A percentile compares a stretch with the other conserved stretches of the same genome.
Conservation (phyloP, 129 eudicot species). For the Escallonia rubra region DNA sequence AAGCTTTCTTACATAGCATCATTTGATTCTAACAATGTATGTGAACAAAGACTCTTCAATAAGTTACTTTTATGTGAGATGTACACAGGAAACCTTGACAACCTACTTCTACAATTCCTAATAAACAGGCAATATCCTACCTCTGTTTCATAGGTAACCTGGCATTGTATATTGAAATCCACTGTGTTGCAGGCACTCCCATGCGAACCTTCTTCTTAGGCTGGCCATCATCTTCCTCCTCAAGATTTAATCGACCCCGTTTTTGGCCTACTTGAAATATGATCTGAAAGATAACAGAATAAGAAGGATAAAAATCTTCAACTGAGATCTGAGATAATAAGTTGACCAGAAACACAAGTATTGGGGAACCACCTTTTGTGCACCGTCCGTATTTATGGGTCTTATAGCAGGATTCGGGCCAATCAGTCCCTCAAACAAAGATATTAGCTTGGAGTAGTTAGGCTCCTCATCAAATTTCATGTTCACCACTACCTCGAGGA, state of each 20-base stretch:
- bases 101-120: no score
- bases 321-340: not conserved
- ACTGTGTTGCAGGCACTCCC: constrained; percentile 84
- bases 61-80: no score
- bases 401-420: constrained; percentile 66
- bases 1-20: no score
- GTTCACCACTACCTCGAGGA: constrained; percentile 66
- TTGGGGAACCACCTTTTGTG: constrained; percentile 60
- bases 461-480: constrained; percentile 93
- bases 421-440: constrained; percentile 61
- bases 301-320: not conserved
- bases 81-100: no score
- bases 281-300: constrained; percentile 26
- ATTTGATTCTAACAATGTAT: no score
- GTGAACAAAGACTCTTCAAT: no score
- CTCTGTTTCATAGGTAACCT: constrained; percentile 84
- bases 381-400: constrained; percentile 83
- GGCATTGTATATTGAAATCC: constrained; percentile 81
- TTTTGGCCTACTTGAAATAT: constrained; percentile 72
- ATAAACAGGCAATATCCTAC: constrained; percentile 13
- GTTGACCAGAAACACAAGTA: not conserved
- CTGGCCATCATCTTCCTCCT: constrained; percentile 65
- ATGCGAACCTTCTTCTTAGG: constrained; percentile 68
- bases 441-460: constrained; percentile 70
- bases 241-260: constrained; percentile 63